Conservation (phyloP, 2,329 filamentous ascomycete species). For the Orbilia blumenaviensis region DNA sequence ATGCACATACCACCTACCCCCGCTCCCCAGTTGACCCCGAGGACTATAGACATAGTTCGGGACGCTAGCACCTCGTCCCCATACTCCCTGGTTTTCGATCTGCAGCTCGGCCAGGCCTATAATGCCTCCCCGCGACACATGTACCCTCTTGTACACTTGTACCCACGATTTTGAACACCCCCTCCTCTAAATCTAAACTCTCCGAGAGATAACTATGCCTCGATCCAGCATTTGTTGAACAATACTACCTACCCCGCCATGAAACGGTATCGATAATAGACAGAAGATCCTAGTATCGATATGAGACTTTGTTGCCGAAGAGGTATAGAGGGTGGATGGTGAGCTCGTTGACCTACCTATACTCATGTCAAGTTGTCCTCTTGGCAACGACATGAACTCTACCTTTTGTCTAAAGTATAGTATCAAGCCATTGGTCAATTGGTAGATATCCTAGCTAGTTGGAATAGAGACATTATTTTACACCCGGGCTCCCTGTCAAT, state of each 20-base stretch:
- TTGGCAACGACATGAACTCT: slow-evolving; percentile 16
- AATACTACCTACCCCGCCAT: slow-evolving; percentile 35
- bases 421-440: slow-evolving; percentile 2
- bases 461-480: not conserved
- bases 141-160: slow-evolving; percentile 38
- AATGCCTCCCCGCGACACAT: slow-evolving; percentile 34
- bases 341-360: slow-evolving; percentile 10
- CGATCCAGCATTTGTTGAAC: slow-evolving; percentile 14
- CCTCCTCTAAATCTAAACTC: slow-evolving; percentile 12
- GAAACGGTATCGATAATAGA: slow-evolving; percentile 22
- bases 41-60: slow-evolving; percentile 1
- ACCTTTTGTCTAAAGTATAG: not conserved
- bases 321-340: not conserved
- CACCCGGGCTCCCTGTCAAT: not conserved
- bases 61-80: slow-evolving; percentile 20
- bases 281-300: slow-evolving; percentile 22
- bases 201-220: slow-evolving; percentile 23
- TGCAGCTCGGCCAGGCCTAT: slow-evolving; percentile 40
- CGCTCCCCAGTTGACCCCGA: not conserved
- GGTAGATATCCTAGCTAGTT: not conserved
- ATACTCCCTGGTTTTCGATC: not conserved
- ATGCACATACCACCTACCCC: slow-evolving; percentile 13
- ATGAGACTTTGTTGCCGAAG: slow-evolving; percentile 30
- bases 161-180: slow-evolving; percentile 18
- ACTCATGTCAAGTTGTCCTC: slow-evolving; percentile 33